phyloP scores from a whole-genome alignment of 257 asterid species.

The Lithospermum erythrorhizon region DNA sequence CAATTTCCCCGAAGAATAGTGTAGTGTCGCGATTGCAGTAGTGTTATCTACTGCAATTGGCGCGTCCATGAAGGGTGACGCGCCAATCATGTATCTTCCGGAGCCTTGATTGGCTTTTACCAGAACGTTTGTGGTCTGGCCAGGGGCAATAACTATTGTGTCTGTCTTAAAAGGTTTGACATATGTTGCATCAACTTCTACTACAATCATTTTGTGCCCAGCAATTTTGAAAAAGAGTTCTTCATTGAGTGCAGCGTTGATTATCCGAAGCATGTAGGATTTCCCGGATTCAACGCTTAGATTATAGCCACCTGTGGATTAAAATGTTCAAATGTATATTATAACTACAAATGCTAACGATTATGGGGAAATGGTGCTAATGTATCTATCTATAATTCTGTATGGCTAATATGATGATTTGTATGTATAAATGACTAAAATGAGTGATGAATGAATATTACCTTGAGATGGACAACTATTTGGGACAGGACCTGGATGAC shows the following conservation, averaged over 20 bases:
- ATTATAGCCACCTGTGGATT: constrained; percentile 37
- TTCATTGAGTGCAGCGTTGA: constrained; percentile 91
- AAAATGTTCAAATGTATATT: neutral
- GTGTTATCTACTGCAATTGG: constrained; percentile 56
- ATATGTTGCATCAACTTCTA: constrained; percentile 85
- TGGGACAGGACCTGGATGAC: constrained; percentile 50
- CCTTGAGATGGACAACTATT: constrained; percentile 45
- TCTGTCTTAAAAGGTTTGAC: constrained; percentile 80
- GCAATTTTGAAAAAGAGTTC: constrained; percentile 87
- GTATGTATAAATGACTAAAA: too few species aligned
- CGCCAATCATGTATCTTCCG: constrained; percentile 68
- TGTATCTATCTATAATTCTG: too few species aligned
- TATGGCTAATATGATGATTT: too few species aligned
- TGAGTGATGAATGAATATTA: constrained; percentile 4
- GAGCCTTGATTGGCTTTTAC: constrained; percentile 36
- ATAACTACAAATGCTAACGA: too few species aligned
- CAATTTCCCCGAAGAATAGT: constrained; percentile 41
- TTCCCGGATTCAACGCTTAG: constrained; percentile 58
- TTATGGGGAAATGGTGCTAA: too few species aligned
- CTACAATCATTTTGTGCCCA: constrained; percentile 72
- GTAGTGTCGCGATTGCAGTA: constrained; percentile 77
- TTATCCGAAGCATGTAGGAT: constrained; percentile 58
- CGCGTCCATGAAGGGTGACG: constrained; percentile 71
- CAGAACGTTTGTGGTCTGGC: constrained; percentile 78
- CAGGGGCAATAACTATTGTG: constrained; percentile 60